A percentile compares a stretch with the other conserved stretches of the same genome.
Evolutionary conservation across 2,329 filamentous ascomycete genomes (phyloP).

Genomic region (Sporothrix mexicana): DNA sequence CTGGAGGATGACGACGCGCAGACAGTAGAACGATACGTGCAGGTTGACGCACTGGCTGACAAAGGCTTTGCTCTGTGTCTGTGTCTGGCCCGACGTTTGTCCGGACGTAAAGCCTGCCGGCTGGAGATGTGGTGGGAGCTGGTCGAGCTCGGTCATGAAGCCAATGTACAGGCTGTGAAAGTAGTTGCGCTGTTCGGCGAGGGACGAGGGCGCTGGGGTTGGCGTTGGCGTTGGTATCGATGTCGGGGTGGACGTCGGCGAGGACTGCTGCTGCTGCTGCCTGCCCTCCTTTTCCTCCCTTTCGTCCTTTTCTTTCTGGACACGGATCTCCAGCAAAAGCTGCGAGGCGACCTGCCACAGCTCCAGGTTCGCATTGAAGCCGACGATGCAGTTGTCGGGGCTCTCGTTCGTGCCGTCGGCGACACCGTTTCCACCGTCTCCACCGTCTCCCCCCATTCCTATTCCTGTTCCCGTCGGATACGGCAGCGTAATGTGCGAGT

Average conservation of each 20-base stretch:
- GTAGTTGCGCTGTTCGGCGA: background rate
- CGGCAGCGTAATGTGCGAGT: background rate
- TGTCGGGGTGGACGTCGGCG: too few relatives aligned
- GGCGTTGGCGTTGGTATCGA: background rate
- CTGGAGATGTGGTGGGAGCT: background rate
- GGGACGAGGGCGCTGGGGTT: background rate
- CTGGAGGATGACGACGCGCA: background rate
- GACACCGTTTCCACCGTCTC: background rate
- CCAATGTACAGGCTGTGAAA: background rate
- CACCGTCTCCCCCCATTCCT: background rate
- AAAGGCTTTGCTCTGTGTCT: background rate
- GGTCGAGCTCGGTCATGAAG: background rate
- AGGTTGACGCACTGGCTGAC: conserved; percentile 1
- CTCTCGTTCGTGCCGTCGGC: too few relatives aligned
- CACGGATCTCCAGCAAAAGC: background rate
- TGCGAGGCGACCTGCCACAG: conserved; percentile 7
- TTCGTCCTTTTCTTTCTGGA: background rate
- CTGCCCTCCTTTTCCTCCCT: background rate
- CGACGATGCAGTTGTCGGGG: background rate
- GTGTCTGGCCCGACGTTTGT: background rate
- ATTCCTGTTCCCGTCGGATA: background rate
- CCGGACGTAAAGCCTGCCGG: background rate
- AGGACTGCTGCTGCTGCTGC: background rate
- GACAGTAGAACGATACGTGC: background rate
- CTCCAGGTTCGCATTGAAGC: conserved; percentile 1